These are phyloP conservation scores for Bipolaris oryzae DNA, from an alignment of 2,329 filamentous ascomycete species.

Conservation along the genomic window DNA sequence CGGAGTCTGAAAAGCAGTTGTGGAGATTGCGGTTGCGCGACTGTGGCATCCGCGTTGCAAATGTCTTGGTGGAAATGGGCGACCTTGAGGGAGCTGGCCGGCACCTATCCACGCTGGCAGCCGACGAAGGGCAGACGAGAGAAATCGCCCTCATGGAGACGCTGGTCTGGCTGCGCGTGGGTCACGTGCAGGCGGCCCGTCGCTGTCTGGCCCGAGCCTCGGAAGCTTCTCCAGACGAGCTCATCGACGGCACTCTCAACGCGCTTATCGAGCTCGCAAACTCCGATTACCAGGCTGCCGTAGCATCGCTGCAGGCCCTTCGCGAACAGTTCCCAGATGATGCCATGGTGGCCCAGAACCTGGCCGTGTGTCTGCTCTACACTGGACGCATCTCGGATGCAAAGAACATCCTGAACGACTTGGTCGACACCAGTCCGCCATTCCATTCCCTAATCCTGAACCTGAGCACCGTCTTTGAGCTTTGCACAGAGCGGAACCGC, in stretches of 20 bases:
- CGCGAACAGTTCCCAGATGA: constrained; percentile 57
- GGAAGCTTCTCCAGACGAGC: constrained; percentile 27
- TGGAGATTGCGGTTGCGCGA: constrained; percentile 79
- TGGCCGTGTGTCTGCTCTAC: constrained; percentile 84
- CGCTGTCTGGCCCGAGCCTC: constrained; percentile 54
- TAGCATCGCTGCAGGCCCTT: constrained; percentile 64
- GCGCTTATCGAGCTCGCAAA: constrained; percentile 81
- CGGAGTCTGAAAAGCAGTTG: constrained; percentile 60
- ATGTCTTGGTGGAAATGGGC: constrained; percentile 81
- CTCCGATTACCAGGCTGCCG: constrained; percentile 70
- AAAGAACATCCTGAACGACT: constrained; percentile 66
- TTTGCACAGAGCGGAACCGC: constrained; percentile 79
- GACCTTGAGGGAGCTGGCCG: constrained; percentile 79
- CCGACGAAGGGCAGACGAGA: constrained; percentile 9
- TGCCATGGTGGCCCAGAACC: constrained; percentile 79
- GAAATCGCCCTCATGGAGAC: constrained; percentile 55
- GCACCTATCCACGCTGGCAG: constrained; percentile 67
- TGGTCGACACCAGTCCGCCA: constrained; percentile 62
- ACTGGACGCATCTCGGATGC: constrained; percentile 71
- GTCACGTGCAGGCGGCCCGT: constrained; percentile 73
- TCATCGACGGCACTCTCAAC: constrained; percentile 56
- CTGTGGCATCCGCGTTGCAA: constrained; percentile 69
- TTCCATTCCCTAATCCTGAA: constrained; percentile 90
- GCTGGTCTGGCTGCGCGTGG: constrained; percentile 77
- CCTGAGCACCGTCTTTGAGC: constrained; percentile 86